phyloP scores from a whole-genome alignment of 192 early-diverging fungal species.

The Chytriomyces sp. region DNA sequence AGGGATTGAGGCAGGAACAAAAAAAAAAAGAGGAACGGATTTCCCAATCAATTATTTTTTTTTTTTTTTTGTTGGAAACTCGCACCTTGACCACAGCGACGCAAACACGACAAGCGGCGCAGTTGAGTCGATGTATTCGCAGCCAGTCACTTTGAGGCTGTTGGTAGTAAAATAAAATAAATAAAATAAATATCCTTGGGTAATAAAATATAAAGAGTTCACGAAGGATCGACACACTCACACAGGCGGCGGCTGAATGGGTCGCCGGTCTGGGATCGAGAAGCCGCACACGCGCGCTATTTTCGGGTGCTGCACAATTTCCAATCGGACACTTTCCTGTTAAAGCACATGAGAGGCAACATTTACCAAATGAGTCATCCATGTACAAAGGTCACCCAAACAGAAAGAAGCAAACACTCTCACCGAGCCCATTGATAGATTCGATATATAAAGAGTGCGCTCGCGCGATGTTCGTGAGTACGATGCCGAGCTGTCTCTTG shows the following conservation, averaged over 20 bases:
- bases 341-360: neutral
- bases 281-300: constrained; percentile 53
- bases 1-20: no score
- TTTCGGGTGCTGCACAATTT: constrained; percentile 47
- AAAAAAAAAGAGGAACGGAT: neutral
- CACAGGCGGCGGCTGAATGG: neutral
- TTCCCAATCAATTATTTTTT: no score
- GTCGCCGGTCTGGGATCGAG: constrained; percentile 19
- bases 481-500: no score
- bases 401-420: neutral
- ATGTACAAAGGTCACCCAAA: no score
- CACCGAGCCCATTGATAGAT: neutral
- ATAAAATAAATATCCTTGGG: neutral
- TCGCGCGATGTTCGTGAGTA: no score
- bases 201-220: neutral
- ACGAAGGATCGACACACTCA: neutral
- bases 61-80: no score
- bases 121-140: neutral
- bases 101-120: neutral
- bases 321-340: constrained; percentile 19
- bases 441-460: no score
- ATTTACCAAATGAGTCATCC: neutral
- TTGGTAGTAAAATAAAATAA: neutral
- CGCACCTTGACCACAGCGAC: neutral
- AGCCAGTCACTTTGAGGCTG: neutral